Conservation (phyloP, 805 yeast genomes). For the Spathaspora gorwiae region DNA sequence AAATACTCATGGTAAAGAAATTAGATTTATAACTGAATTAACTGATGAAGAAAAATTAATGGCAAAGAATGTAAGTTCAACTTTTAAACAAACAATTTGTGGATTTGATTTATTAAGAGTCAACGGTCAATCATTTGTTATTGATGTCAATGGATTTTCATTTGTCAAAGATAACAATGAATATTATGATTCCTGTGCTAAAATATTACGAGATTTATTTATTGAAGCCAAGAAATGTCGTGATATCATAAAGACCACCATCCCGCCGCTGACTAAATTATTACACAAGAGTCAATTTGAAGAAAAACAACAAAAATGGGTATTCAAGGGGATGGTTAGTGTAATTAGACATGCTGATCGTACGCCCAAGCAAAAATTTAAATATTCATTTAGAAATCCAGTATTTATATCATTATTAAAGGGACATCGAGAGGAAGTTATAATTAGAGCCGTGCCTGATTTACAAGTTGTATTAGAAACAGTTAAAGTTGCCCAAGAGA, state of each 20-base stretch:
- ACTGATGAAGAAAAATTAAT: conserved; percentile 69
- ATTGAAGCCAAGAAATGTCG: conserved; percentile 45
- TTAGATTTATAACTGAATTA: conserved; percentile 81
- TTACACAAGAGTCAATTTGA: conserved; percentile 37
- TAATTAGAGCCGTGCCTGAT: conserved; percentile 85
- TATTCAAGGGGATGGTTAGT: conserved; percentile 84
- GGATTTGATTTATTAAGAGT: conserved; percentile 94
- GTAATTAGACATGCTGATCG: conserved; percentile 97
- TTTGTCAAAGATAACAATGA: conserved; percentile 88
- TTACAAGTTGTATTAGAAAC: conserved; percentile 81
- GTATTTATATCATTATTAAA: conserved; percentile 80
- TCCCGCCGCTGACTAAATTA: conserved; percentile 29
- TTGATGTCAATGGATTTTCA: conserved; percentile 97
- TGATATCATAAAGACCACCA: conserved; percentile 34
- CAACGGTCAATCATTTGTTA: conserved; percentile 81
- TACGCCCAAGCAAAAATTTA: conserved; percentile 97
- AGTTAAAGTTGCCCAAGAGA: conserved; percentile 73
- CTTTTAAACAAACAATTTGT: conserved; percentile 90
- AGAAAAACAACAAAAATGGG: conserved; percentile 87
- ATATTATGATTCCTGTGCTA: conserved; percentile 81
- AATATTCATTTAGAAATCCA: conserved; percentile 87
- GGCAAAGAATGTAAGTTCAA: conserved; percentile 71
- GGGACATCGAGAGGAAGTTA: conserved; percentile 94
- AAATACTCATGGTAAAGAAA: conserved; percentile 96
- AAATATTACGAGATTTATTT: conserved; percentile 72